Evolutionary conservation across 2,329 filamentous ascomycete genomes (phyloP).

Genomic region (Hysterium pulicare): DNA sequence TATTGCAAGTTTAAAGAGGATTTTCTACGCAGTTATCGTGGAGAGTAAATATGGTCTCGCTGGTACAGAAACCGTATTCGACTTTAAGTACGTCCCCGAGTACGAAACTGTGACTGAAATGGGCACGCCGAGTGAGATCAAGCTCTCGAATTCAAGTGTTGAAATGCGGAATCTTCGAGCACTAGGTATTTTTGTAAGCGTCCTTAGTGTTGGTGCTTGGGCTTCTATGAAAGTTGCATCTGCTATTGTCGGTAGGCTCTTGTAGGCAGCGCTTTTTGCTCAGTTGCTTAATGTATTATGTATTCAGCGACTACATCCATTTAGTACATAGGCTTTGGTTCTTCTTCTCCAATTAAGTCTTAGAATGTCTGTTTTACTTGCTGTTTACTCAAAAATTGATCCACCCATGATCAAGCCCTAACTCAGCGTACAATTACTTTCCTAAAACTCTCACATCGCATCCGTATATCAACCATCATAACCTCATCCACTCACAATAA

Average conservation of each 20-base stretch:
- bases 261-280: too few relatives aligned
- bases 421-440: too few relatives aligned
- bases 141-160: conserved; percentile 34
- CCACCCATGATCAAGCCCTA: too few relatives aligned
- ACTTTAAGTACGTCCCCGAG: conserved; percentile 68
- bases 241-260: conserved; percentile 1
- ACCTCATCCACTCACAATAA: too few relatives aligned
- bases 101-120: conserved; percentile 50
- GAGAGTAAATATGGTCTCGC: conserved; percentile 62
- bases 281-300: too few relatives aligned
- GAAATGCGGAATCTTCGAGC: conserved; percentile 49
- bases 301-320: too few relatives aligned
- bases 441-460: too few relatives aligned
- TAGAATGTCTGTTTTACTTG: too few relatives aligned
- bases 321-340: too few relatives aligned
- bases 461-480: too few relatives aligned
- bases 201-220: conserved; percentile 22
- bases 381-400: too few relatives aligned
- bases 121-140: conserved; percentile 41
- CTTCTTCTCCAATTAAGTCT: too few relatives aligned
- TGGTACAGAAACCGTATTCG: conserved; percentile 60
- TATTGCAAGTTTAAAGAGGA: conserved; percentile 49
- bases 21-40: conserved; percentile 61
- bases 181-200: conserved; percentile 40
- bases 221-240: conserved; percentile 21